Conservation (phyloP, 371 early-diverging fungal species). For the Apophysomyces sp. region DNA sequence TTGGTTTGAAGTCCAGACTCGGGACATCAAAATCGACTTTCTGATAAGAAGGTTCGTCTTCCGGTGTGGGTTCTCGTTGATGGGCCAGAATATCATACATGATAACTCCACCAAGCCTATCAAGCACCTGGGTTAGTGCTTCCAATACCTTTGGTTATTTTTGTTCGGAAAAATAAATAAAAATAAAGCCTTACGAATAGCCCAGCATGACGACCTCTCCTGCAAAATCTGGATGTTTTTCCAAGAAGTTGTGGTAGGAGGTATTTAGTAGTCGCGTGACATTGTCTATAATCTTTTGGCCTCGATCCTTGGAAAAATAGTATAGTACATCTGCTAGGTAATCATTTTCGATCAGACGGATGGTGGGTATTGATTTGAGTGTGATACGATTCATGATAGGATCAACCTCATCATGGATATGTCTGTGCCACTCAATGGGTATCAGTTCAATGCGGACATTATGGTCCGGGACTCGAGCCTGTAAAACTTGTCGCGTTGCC, state of each 20-base stretch:
- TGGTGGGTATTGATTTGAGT: conserved; percentile 62
- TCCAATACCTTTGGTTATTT: no score
- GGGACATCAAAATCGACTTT: conserved; percentile 49
- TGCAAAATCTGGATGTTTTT: conserved; percentile 54
- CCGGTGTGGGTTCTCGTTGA: conserved; percentile 24
- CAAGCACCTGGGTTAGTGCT: no score
- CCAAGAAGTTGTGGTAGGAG: conserved; percentile 51
- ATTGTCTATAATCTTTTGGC: conserved; percentile 55
- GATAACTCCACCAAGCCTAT: conserved; percentile 63
- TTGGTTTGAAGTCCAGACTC: conserved; percentile 51
- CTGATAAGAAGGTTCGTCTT: conserved; percentile 26
- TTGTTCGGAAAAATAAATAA: no score
- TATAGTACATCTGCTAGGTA: conserved; percentile 67
- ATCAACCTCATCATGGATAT: conserved; percentile 57
- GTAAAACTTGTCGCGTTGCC: conserved; percentile 52
- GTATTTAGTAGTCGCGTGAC: conserved; percentile 58
- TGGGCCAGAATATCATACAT: conserved; percentile 61
- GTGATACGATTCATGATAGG: conserved; percentile 53
- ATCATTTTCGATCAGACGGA: conserved; percentile 67
- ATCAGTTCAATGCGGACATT: conserved; percentile 51
- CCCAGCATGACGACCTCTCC: conserved; percentile 61
- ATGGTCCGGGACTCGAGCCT: conserved; percentile 51
- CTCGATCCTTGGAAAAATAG: conserved; percentile 58
- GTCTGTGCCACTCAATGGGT: conserved; percentile 53
- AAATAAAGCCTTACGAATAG: conserved; percentile 42